Base-by-base conservation (phyloP, 768 basidiomycete genomes). In the Boletellus emodensis region DNA sequence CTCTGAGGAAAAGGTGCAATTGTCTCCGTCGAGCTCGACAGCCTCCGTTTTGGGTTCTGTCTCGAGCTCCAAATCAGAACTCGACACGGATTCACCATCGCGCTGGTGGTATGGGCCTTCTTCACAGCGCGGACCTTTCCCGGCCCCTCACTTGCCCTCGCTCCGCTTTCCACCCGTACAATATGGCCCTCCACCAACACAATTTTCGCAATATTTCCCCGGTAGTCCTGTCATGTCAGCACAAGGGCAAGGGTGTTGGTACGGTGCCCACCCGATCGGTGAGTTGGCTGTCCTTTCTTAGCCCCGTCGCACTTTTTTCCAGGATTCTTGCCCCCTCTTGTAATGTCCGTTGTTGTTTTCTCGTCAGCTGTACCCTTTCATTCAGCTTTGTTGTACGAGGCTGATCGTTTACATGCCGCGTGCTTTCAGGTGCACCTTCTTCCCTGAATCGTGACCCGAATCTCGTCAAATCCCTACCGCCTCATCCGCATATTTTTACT, bases 241-340 rank as follows among this genome's bases (percentile, higher is more conserved):
- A 39, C 62, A 54, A 42, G 52, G 60, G 8, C 51, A 60, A 28
- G 60, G 57, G 18, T 59, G 49, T 51, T 63, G 63, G 63, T 63
- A 55, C 44, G 49, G 56, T 33, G 4, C 50, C 4, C 56, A 48
- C n/a, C 40, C 52, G 5, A 39, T 38, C 13, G 63, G 62, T 63
- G 54, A 62, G 62, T 60, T 34, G 40, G 15, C 15, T 6, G 9
- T 46, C 22, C 51, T 30, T 59, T 45, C n/a, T 32, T 49, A 35
- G 36, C 24, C 49, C 3, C 32, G 15, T 42, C 12, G 10, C 33
- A 36, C 17, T 10, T 5, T 14, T 49, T 47, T n/a, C 22, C 28
- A 28, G 6, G 28, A 28, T 47, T 18, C 24, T 18, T 37, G 18
- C 13, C 15, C 15, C 4, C 26, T 35, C 3, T 40, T 17, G 30